Base-by-base conservation (phyloP, 176 grass and related monocot species). In the Alopecurus myosuroides region DNA sequence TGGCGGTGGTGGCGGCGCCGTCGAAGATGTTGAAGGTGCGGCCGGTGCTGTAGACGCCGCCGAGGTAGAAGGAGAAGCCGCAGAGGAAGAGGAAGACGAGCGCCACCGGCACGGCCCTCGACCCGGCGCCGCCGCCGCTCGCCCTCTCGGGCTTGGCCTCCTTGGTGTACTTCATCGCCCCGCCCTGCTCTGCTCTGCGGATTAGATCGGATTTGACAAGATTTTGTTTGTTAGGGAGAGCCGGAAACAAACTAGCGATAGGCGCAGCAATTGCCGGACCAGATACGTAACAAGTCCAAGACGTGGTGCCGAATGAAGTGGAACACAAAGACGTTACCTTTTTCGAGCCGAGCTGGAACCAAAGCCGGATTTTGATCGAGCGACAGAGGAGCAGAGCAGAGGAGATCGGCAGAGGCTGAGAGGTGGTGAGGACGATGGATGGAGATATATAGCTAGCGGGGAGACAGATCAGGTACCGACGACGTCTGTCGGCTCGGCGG, bases 1-100 rank as follows among this genome's bases (percentile, higher is more conserved):
- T 9, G 71, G 71, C 0, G 63, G 63, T 20, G 63, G 31, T 15
- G 30, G 31, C 63, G 63, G 1, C 17, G 63, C 36, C 63, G 63
- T 66, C 63, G 63, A 66, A 74, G 28, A 74, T 12, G 71, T 45
- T 50, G 35, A 81, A 81, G 75, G 86, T 75, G 53, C 91, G 90
- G 26, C 90, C 89, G 30, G 89, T 90, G 89, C 85, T 88, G 82
- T 91, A 97, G 53, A 97, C 88, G 64, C 91, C 89, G 67, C 94
- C 94, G 72, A 97, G 91, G 84, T 97, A 94, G 89, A 97, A 97
- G 14, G 94, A 97, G 84, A 93, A 94, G 62, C 86, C 91, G 84
- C 94, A 97, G 55, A 97, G 70, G 34, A 85, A 76, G 62, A 94
- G 70, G 37, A 97, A 82, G 46, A 94, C 74, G 40, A 97, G 86